phyloP scores from a whole-genome alignment of 192 early-diverging fungal species.

The Paraglomus occultum region DNA sequence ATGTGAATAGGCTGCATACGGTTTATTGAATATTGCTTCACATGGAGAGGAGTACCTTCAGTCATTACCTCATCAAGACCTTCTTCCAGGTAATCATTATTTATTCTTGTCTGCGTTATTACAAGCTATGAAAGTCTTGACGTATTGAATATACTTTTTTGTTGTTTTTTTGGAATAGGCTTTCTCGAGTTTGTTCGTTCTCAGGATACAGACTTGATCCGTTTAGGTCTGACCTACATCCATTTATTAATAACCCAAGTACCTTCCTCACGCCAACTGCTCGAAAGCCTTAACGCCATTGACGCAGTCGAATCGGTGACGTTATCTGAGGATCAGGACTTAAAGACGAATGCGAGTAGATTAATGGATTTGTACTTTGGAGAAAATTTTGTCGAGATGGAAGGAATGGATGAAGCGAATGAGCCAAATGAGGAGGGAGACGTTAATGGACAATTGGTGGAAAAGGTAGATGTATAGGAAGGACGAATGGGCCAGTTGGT shows the following conservation, averaged over 20 bases:
- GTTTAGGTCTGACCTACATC: slow-evolving; percentile 60
- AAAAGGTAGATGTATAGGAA: no score
- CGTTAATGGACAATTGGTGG: no score
- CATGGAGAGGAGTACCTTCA: slow-evolving; percentile 48
- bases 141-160: neutral
- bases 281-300: slow-evolving; percentile 44
- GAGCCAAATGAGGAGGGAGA: neutral
- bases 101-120: neutral
- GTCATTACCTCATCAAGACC: slow-evolving; percentile 41
- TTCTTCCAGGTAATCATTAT: slow-evolving; percentile 39
- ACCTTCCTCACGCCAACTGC: slow-evolving; percentile 35
- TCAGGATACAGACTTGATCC: slow-evolving; percentile 61
- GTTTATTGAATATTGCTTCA: slow-evolving; percentile 61
- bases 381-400: slow-evolving; percentile 36
- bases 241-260: slow-evolving; percentile 53
- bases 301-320: slow-evolving; percentile 61
- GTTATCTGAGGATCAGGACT: slow-evolving; percentile 48
- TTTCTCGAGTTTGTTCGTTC: slow-evolving; percentile 61
- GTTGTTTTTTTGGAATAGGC: slow-evolving; percentile 15
- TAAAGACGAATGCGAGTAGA: slow-evolving; percentile 43
- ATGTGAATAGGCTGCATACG: slow-evolving; percentile 53
- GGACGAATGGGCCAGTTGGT: no score
- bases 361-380: slow-evolving; percentile 62
- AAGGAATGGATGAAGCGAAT: neutral
- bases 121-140: neutral